phyloP scores from a whole-genome alignment of 2,329 filamentous ascomycete species.

The Fusarium burgessii region DNA sequence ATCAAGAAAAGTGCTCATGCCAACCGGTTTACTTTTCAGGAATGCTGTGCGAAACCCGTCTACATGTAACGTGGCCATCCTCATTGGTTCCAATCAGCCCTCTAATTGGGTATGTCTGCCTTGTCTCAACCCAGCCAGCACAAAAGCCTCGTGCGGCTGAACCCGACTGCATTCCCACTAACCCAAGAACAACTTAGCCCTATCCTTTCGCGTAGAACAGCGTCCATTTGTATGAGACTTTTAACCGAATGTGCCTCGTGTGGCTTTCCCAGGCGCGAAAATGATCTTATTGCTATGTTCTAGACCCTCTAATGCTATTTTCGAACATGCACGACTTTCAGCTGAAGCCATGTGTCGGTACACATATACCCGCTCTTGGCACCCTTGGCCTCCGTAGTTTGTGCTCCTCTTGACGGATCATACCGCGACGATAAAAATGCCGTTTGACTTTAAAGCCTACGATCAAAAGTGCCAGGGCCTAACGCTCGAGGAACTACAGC shows the following conservation, averaged over 20 bases:
- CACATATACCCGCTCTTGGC: slow-evolving; percentile 9
- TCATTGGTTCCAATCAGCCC: accelerated
- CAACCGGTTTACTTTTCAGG: neutral
- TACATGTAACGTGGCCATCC: neutral
- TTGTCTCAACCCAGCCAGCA: neutral
- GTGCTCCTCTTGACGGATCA: accelerated
- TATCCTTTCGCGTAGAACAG: accelerated
- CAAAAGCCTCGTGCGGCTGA: slow-evolving; percentile 30
- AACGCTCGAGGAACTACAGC: slow-evolving; percentile 53
- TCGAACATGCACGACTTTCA: neutral
- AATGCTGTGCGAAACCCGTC: neutral
- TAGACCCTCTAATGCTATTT: neutral
- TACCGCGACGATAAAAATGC: slow-evolving; percentile 46
- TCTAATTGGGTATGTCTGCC: neutral
- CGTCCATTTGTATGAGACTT: neutral
- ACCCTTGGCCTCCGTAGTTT: neutral
- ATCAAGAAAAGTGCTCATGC: no score
- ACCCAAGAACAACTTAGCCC: neutral
- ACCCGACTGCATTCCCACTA: slow-evolving; percentile 4
- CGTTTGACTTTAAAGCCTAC: slow-evolving; percentile 56
- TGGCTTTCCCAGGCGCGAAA: slow-evolving; percentile 9
- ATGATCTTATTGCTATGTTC: neutral
- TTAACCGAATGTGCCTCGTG: slow-evolving; percentile 13
- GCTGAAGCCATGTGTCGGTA: neutral
- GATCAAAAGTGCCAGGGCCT: slow-evolving; percentile 54